Evolutionary conservation across 2,329 filamentous ascomycete species (phyloP).

Genomic region (Penicillium sp.): DNA sequence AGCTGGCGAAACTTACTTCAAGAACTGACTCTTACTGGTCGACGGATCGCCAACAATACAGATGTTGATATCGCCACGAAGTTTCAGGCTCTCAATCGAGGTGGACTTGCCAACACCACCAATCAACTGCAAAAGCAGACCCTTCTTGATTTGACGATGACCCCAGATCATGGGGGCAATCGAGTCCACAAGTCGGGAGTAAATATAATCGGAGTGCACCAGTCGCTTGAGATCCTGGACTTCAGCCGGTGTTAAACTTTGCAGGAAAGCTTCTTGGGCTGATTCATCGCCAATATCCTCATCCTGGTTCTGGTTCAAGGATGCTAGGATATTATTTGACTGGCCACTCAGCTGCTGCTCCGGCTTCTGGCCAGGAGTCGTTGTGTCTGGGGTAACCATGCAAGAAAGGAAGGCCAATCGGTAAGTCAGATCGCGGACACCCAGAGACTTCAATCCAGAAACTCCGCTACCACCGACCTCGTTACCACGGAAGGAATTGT

Average conservation of each 20-base stretch:
- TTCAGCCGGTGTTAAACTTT: slow-evolving; percentile 79
- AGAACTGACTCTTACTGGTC: slow-evolving; percentile 95
- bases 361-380: slow-evolving; percentile 71
- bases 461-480: slow-evolving; percentile 84
- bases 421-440: slow-evolving; percentile 93
- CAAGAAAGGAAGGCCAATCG: slow-evolving; percentile 94
- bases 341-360: slow-evolving; percentile 68
- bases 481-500: slow-evolving; percentile 68
- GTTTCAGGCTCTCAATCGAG: slow-evolving; percentile 80
- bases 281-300: slow-evolving; percentile 75
- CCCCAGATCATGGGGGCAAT: slow-evolving; percentile 97
- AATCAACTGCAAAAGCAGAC: slow-evolving; percentile 87
- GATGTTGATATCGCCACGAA: slow-evolving; percentile 97
- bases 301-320: slow-evolving; percentile 70
- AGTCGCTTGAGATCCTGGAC: slow-evolving; percentile 89
- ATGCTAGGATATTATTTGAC: slow-evolving; percentile 78
- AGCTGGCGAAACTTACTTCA: slow-evolving; percentile 62
- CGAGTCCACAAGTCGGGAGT: slow-evolving; percentile 85
- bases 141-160: slow-evolving; percentile 97
- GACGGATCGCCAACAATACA: slow-evolving; percentile 97
- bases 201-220: slow-evolving; percentile 95
- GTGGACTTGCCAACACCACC: slow-evolving; percentile 93
- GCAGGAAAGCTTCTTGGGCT: slow-evolving; percentile 81
- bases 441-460: slow-evolving; percentile 82
- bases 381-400: slow-evolving; percentile 89